Evolutionary conservation across 2,329 filamentous ascomycete species (phyloP).

Genomic region (Fusarium oxysporum): DNA sequence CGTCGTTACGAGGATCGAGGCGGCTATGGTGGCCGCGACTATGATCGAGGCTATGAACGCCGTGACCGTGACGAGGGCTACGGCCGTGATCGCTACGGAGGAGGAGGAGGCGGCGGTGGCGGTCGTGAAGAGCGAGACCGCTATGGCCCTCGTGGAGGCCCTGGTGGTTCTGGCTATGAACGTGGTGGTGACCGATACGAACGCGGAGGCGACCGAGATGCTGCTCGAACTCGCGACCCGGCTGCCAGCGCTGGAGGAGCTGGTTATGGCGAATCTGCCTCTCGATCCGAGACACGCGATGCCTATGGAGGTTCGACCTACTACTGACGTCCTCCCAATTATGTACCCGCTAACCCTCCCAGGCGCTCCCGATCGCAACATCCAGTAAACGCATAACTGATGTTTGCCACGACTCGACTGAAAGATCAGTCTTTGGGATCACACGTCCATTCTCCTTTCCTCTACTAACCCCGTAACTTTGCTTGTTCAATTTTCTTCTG

Average conservation of each 20-base stretch:
- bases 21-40: conserved; percentile 64
- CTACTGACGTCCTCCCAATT: conserved; percentile 28
- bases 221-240: conserved; percentile 55
- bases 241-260: conserved; percentile 51
- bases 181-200: conserved; percentile 59
- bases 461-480: conserved; percentile 44
- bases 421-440: conserved; percentile 35
- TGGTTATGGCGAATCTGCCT: conserved; percentile 56
- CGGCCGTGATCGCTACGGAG: conserved; percentile 53
- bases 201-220: conserved; percentile 56
- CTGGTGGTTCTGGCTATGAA: conserved; percentile 60
- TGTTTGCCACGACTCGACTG: conserved; percentile 25
- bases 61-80: conserved; percentile 57
- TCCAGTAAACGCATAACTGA: conserved; percentile 35
- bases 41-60: conserved; percentile 68
- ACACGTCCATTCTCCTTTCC: conserved; percentile 45
- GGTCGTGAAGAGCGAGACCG: conserved; percentile 61
- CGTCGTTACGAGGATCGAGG: conserved; percentile 60
- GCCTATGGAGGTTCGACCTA: conserved; percentile 56
- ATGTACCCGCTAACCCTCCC: conserved; percentile 45
- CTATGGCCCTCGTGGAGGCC: conserved; percentile 52
- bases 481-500: conserved; percentile 45
- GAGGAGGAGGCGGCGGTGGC: conserved; percentile 42
- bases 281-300: conserved; percentile 58
- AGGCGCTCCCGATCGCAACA: conserved; percentile 49